Evolutionary conservation across 495 filamentous ascomycete species (phyloP).

Genomic region (Tuber microsphaerosporum): DNA sequence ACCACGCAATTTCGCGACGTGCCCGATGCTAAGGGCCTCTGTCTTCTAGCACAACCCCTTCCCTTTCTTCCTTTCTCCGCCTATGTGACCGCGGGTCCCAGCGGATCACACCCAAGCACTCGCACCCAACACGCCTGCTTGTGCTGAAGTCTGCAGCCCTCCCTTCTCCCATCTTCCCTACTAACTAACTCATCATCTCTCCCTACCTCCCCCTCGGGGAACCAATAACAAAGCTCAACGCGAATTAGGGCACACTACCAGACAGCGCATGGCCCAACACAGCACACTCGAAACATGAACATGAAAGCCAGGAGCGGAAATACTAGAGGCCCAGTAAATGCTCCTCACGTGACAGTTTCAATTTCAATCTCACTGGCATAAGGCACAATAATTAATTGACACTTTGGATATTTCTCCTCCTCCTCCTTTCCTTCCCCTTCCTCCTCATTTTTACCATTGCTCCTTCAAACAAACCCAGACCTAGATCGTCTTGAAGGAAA

Average conservation of each 20-base stretch:
- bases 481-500: not conserved
- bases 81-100: not conserved
- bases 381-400: not conserved
- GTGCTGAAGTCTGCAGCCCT: not conserved
- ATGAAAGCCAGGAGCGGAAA: not conserved
- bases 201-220: not conserved
- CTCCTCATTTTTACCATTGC: not conserved
- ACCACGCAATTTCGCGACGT: not conserved
- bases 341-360: not conserved
- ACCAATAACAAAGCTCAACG: not conserved
- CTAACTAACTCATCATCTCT: not conserved
- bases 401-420: not conserved
- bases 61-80: not conserved
- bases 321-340: not conserved
- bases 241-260: not conserved
- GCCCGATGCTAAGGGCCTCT: not conserved
- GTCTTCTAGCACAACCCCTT: not conserved
- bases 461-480: constrained; percentile 4
- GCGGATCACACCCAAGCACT: not conserved
- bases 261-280: not conserved
- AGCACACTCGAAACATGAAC: not conserved
- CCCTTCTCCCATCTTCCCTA: not conserved
- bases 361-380: not conserved
- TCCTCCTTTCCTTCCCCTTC: not conserved
- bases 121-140: not conserved